Evolutionary conservation across 192 early-diverging fungal species (phyloP).

Genomic region (Coemansia guatemalensis): DNA sequence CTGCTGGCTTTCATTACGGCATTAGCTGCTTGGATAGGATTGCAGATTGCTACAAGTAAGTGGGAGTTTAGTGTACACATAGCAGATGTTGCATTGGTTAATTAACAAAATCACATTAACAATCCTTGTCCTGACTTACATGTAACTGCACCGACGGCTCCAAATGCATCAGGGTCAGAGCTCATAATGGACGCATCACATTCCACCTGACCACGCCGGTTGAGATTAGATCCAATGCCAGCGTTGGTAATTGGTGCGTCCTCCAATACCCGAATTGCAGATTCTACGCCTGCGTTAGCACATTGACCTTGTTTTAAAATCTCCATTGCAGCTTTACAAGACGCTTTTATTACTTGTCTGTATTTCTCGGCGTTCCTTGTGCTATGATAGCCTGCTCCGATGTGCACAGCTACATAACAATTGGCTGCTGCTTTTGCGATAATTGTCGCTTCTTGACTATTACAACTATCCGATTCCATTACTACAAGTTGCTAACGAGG

Average conservation of each 20-base stretch:
- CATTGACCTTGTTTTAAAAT: conserved; percentile 7
- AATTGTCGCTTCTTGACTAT: too few species aligned
- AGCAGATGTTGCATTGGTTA: not conserved
- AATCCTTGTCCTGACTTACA: conserved; percentile 37
- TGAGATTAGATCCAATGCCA: conserved; percentile 80
- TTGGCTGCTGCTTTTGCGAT: not conserved
- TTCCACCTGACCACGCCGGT: conserved; percentile 69
- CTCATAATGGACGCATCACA: conserved; percentile 88
- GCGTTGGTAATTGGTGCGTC: conserved; percentile 57
- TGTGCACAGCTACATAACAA: conserved; percentile 39
- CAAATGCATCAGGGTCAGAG: conserved; percentile 64
- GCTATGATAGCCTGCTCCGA: conserved; percentile 44
- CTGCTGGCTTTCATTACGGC: conserved; percentile 48
- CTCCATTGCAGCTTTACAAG: conserved; percentile 27
- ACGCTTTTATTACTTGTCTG: conserved; percentile 26
- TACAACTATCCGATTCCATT: too few species aligned
- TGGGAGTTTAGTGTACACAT: not conserved
- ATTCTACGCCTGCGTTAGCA: conserved; percentile 29
- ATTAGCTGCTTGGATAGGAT: conserved; percentile 64
- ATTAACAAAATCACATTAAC: not conserved
- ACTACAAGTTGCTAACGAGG: too few species aligned
- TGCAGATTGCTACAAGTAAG: conserved; percentile 54
- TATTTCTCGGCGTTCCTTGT: conserved; percentile 13
- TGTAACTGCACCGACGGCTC: conserved; percentile 69
- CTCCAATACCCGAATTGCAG: conserved; percentile 46